phyloP scores from a whole-genome alignment of 164 flowering plant genomes.

The Magnolia officinalis region DNA sequence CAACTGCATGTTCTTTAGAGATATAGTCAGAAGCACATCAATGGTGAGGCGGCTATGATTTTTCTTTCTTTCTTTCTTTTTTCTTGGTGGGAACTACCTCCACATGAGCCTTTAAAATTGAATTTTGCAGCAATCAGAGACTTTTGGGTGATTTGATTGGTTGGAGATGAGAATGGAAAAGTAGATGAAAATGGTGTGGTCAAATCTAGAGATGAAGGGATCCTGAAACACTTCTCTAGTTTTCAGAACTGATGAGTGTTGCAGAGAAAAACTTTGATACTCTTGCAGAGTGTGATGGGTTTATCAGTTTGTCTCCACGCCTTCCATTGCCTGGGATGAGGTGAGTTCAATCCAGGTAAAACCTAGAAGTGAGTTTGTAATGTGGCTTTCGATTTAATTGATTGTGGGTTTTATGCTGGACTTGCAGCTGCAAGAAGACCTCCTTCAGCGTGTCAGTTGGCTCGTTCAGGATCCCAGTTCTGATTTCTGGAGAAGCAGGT shows the following conservation, averaged over 20 bases:
- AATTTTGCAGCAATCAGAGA: no score
- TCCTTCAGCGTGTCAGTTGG: constrained; percentile 37
- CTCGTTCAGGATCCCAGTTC: constrained; percentile 46
- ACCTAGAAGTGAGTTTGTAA: constrained; percentile 4
- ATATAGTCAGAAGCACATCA: no score
- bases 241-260: constrained; percentile 29
- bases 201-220: no score
- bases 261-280: constrained; percentile 15
- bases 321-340: constrained; percentile 67
- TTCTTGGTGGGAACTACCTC: no score
- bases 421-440: constrained; percentile 65
- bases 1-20: no score
- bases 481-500: constrained; percentile 77
- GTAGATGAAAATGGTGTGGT: no score
- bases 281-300: constrained; percentile 29
- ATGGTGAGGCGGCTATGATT: no score
- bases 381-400: constrained; percentile 15
- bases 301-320: constrained; percentile 65
- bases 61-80: no score
- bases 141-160: no score
- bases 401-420: constrained; percentile 4
- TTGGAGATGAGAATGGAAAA: no score
- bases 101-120: no score
- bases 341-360: constrained; percentile 41
- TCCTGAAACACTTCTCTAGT: no score